Evolutionary conservation across 768 basidiomycete genomes (phyloP), one percentile per base, ranked within the genome.

Genomic region (Leccinum rimulosum): DNA sequence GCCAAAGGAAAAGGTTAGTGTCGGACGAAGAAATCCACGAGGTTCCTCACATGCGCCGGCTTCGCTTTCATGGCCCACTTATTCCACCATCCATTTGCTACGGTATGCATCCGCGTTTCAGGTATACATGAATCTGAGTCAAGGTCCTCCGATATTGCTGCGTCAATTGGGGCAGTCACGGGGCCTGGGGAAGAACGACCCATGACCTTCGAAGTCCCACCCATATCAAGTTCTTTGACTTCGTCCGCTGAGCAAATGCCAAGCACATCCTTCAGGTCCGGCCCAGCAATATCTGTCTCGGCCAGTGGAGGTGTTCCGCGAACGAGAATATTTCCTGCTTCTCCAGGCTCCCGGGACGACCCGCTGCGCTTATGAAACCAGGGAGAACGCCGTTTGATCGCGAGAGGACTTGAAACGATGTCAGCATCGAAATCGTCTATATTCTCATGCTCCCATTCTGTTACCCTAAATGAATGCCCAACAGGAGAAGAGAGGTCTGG

Each of bases 401-500:
- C 70, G 9, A 66, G 60, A 62, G 71, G 75, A 40, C 72, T 77
- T 27, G 70, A 73, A 28, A 74, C 60, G 35, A 76, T 66, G 61
- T 87, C 86, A 38, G 76, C 80, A 47, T 76, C 83, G 61, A 84
- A 84, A 58, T 83, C 82, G 27, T 76, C 74, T 48, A 53, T 49
- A 27, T 19, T 58, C 9, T n/a, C 57, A 38, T 58, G 58, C 30
- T 38, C 31, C 30, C 36, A 55, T 53, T 63, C 56, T 43, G 65
- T 54, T 57, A 45, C 56, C 30, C 61, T 60, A 49, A 65, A 63
- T 59, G 73, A 60, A n/a, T 69, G 75, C 33, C 75, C 76, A 43
- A 77, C 60, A 25, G 89, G 89, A 11, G 89, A 91, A 50, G 88
- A 89, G 30, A 91, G 65, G 58, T 88, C 83, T 27, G 80, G 80